phyloP scores from a whole-genome alignment of 768 basidiomycete species.

The Naematelia encephala region DNA sequence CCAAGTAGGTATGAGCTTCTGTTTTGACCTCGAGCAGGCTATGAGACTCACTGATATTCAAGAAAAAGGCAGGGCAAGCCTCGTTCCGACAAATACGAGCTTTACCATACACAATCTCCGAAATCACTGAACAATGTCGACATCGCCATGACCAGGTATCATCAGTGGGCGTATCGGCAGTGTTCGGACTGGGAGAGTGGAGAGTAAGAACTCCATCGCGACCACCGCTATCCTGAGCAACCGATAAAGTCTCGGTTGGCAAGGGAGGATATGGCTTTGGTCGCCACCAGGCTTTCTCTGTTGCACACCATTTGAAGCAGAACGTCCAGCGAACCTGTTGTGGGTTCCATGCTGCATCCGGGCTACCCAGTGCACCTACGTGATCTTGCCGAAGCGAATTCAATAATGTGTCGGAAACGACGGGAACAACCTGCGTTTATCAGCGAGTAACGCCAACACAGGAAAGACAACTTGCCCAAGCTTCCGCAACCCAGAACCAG shows the following conservation, averaged over 20 bases:
- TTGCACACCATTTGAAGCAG: neutral
- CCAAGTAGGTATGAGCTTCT: neutral
- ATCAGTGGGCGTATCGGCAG: neutral
- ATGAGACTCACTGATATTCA: slow-evolving; percentile 6
- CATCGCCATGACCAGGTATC: slow-evolving; percentile 8
- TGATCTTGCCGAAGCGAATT: neutral
- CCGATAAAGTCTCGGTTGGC: no score
- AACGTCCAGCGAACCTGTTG: neutral
- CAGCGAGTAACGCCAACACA: neutral
- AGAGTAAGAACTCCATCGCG: no score
- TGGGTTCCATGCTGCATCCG: neutral
- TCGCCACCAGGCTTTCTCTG: neutral
- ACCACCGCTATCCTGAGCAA: no score
- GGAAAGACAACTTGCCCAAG: slow-evolving; percentile 31
- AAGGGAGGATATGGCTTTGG: neutral
- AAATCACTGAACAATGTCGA: slow-evolving; percentile 12
- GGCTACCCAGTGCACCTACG: neutral
- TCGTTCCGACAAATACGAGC: slow-evolving; percentile 35
- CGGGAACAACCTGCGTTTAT: slow-evolving; percentile 25
- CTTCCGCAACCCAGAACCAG: slow-evolving; percentile 48
- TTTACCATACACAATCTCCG: slow-evolving; percentile 22
- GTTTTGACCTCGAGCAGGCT: slow-evolving; percentile 9
- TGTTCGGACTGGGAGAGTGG: no score
- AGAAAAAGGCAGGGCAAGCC: slow-evolving; percentile 24
- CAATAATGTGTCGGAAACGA: neutral